Percentiles rank a stretch among this genome's conserved stretches.
Evolutionary conservation across 2,329 filamentous ascomycete genomes (phyloP).

Genomic region (Sclerotinia sclerotiorum): DNA sequence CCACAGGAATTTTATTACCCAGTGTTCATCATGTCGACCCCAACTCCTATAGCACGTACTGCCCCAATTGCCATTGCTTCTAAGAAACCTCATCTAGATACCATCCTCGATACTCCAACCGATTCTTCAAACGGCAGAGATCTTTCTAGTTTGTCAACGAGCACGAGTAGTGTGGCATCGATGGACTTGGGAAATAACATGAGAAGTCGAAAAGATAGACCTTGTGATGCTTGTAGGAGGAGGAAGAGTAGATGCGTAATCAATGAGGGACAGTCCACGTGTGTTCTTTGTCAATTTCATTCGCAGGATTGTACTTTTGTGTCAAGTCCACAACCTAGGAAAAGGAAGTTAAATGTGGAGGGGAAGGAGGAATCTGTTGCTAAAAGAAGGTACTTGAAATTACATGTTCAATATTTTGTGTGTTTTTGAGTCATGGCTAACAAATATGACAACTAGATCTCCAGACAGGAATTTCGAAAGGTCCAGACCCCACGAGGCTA

Average conservation of each 20-base stretch:
- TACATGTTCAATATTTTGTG: neutral
- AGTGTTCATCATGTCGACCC: constrained; percentile 43
- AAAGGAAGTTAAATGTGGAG: constrained; percentile 70
- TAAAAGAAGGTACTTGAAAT: constrained; percentile 63
- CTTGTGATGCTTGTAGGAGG: constrained; percentile 72
- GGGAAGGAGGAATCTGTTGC: constrained; percentile 56
- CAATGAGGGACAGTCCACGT: constrained; percentile 70
- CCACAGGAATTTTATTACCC: constrained; percentile 34
- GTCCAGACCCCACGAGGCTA: constrained; percentile 55
- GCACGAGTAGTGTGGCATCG: constrained; percentile 54
- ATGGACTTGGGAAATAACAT: constrained; percentile 49
- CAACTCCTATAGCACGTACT: constrained; percentile 56
- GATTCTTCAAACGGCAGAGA: constrained; percentile 32
- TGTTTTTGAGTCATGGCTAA: constrained; percentile 27
- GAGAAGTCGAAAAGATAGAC: constrained; percentile 51
- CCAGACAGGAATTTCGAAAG: constrained; percentile 56
- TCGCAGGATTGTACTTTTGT: constrained; percentile 77
- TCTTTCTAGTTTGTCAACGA: constrained; percentile 48
- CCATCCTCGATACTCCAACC: constrained; percentile 30
- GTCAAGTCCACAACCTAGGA: constrained; percentile 73
- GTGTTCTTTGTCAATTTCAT: constrained; percentile 75
- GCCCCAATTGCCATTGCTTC: constrained; percentile 66
- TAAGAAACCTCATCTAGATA: constrained; percentile 50
- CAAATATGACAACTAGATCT: constrained; percentile 47
- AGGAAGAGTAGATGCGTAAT: constrained; percentile 76